These are phyloP conservation scores for Anaeromyces robustus DNA, from an alignment of 192 early-diverging fungal genomes.

Conservation along the genomic window DNA sequence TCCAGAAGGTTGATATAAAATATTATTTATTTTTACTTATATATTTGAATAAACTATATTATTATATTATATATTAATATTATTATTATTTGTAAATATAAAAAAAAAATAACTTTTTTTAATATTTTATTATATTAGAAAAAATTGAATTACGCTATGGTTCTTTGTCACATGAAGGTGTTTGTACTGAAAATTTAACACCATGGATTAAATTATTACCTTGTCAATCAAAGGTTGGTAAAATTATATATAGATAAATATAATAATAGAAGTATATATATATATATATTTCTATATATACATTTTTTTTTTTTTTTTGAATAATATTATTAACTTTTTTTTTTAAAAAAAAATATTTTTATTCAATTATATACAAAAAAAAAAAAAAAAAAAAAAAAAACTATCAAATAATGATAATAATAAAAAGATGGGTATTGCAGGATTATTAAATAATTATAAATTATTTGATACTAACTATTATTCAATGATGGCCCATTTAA, in stretches of 20 bases:
- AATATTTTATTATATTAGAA: background rate
- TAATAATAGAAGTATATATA: no score
- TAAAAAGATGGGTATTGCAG: conserved; percentile 61
- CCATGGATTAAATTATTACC: conserved; percentile 94
- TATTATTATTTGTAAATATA: background rate
- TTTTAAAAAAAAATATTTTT: background rate
- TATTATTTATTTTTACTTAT: no score
- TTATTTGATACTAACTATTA: conserved; percentile 84
- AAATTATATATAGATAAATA: no score
- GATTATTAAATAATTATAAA: conserved; percentile 75
- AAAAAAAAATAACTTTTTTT: background rate
- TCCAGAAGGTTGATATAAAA: background rate
- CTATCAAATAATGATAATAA: no score
- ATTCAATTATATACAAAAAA: background rate
- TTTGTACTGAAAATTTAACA: conserved; percentile 96
- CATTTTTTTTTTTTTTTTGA: no score
- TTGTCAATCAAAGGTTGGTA: conserved; percentile 61
- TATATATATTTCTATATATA: no score
- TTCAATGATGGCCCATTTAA: conserved; percentile 67
- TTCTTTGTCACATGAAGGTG: conserved; percentile 73
- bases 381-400: no score
- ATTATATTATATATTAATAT: no score
- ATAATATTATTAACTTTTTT: no score
- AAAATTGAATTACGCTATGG: conserved; percentile 47
- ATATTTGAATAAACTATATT: no score